These are phyloP conservation scores for Pichia sorboxylosa DNA, from an alignment of 1,139 yeast species.

Conservation along the genomic window DNA sequence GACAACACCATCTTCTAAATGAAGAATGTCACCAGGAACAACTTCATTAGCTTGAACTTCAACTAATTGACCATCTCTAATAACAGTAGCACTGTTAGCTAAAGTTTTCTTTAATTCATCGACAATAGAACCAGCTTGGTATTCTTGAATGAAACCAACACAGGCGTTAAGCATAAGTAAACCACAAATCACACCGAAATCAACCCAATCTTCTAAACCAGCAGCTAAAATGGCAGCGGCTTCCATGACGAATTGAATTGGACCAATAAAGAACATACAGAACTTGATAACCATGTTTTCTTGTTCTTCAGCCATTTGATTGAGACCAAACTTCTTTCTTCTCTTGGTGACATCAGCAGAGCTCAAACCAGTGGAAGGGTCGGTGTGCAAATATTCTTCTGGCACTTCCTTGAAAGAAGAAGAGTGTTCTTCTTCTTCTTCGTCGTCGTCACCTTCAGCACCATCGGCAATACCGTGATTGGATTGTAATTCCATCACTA, in stretches of 20 bases:
- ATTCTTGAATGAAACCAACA: slow-evolving; percentile 96
- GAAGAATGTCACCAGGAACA: slow-evolving; percentile 89
- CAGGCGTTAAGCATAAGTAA: slow-evolving; percentile 77
- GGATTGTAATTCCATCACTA: slow-evolving; percentile 82
- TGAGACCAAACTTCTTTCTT: slow-evolving; percentile 88
- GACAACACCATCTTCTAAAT: slow-evolving; percentile 89
- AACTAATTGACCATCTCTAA: slow-evolving; percentile 70
- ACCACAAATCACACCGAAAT: slow-evolving; percentile 95
- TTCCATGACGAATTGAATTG: slow-evolving; percentile 98
- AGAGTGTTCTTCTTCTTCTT: slow-evolving; percentile 39
- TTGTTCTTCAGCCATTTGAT: slow-evolving; percentile 90
- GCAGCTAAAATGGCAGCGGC: slow-evolving; percentile 97
- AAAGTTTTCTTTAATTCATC: slow-evolving; percentile 88
- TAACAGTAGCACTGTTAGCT: slow-evolving; percentile 78
- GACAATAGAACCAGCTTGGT: slow-evolving; percentile 93
- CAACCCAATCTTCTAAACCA: slow-evolving; percentile 98
- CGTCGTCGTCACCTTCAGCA: slow-evolving; percentile 21
- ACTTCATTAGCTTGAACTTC: slow-evolving; percentile 73
- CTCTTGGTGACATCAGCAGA: slow-evolving; percentile 74
- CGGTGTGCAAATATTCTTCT: slow-evolving; percentile 81
- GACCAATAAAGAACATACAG: slow-evolving; percentile 90
- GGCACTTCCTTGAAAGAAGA: slow-evolving; percentile 59
- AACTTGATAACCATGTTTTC: slow-evolving; percentile 79
- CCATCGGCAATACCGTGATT: slow-evolving; percentile 33
- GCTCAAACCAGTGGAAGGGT: slow-evolving; percentile 69